Evolutionary conservation across 2,329 filamentous ascomycete genomes (phyloP), one percentile per base, ranked within the genome.

Genomic region (Xylaria sp.): DNA sequence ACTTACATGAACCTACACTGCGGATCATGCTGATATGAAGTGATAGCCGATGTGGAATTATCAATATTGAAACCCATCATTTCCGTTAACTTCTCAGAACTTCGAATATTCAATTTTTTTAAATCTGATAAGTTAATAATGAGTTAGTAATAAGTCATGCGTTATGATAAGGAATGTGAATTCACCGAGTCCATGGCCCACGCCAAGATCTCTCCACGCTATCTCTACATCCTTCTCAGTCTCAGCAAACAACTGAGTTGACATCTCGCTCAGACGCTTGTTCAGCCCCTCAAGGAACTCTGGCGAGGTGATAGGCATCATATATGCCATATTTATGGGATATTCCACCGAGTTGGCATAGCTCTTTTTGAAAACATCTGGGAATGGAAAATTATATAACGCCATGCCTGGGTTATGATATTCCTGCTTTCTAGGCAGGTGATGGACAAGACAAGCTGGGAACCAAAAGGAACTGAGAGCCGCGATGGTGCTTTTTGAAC

Each of bases 1-100:
- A 47, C 70, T 69, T 6, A 72, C 70, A 72, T 67, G 42, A 72
- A 69, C 6, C 70, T 66, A 57, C 68, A 72, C 45, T 66, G 66
- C 10, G 70, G 68, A 42, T 72, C 66, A 13, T 56, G 36, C 42
- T 51, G 33, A 44, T 22, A 29, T 36, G 45, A 36, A 27, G 42
- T 51, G 15, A 47, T 27, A 42, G 13, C 42, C 13, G 17, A 25
- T 39, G n/a, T 60, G 17, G 45, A 36, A 42, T 3, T 38, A 33
- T 51, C 25, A 11, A 51, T 44, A 44, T 13, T 13, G 44, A 53
- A 53, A 3, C 10, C 5, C 45, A 53, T 53, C 58, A 61, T 61
- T 5, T 44, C 58, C 13, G 15, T 36, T 22, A 61, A 11, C 17
- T 53, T 33, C 5, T 22, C 27, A 25, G 33, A 22, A 13, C 3